Evolutionary conservation across 1,284 basidiomycete species (phyloP).

Genomic region (Ganoderma resinaceum): DNA sequence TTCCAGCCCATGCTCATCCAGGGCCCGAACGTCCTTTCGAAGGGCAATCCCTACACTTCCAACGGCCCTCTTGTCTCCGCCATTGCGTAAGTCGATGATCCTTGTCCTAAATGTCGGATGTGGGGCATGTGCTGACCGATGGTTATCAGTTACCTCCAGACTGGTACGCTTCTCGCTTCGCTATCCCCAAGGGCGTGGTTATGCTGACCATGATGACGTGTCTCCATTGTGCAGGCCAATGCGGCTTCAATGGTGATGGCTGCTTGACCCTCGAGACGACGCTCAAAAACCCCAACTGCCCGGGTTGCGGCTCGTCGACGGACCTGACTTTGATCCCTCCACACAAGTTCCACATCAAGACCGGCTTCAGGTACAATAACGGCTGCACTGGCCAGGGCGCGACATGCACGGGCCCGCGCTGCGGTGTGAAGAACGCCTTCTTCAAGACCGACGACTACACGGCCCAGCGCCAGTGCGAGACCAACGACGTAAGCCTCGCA

Average conservation of each 20-base stretch:
- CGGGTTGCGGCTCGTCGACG: constrained; percentile 50
- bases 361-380: constrained; percentile 40
- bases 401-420: constrained; percentile 31
- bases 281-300: constrained; percentile 46
- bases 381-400: constrained; percentile 44
- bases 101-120: background rate
- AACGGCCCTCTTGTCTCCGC: constrained; percentile 38
- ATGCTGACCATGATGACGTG: background rate
- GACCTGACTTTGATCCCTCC: constrained; percentile 54
- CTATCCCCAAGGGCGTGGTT: background rate
- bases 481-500: constrained; percentile 33
- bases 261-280: constrained; percentile 53
- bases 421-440: constrained; percentile 45
- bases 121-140: background rate
- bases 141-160: constrained; percentile 39
- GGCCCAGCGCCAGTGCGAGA: constrained; percentile 49
- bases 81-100: constrained; percentile 42
- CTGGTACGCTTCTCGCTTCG: constrained; percentile 29
- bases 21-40: constrained; percentile 42
- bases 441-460: constrained; percentile 45
- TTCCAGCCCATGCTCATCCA: constrained; percentile 43
- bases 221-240: constrained; percentile 35
- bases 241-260: constrained; percentile 50
- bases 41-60: constrained; percentile 41
- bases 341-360: constrained; percentile 42